Base-by-base conservation (phyloP, 495 filamentous ascomycete genomes). In the Thermochaetoides thermophila region DNA sequence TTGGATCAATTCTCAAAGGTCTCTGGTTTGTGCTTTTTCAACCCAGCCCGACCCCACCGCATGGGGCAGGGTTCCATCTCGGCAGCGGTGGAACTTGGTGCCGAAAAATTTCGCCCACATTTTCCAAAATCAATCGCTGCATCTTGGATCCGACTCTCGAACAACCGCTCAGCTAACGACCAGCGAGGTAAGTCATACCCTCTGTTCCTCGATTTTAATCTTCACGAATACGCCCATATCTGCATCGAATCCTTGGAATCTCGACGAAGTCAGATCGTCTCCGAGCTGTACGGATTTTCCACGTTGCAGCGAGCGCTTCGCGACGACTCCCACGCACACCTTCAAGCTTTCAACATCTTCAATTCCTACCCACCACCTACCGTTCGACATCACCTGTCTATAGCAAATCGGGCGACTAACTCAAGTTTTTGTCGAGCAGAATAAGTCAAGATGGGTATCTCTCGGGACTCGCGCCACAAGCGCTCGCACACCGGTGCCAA, bases 381-480 rank as follows among this genome's bases (percentile, higher is more conserved):
- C 21, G 11, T 11, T 6, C 21, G 11, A 24, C 21, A 24, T 11
- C 21, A 24, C 21, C 6, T 6, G 21, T 6, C 21, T n/a, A n/a
- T n/a, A 6, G 6, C 21, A 11, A 24, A 41, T 29, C 34, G 14
- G 2, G 14, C 18, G n/a, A 31, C 36, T 42, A 37, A 42, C 29
- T 37, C 35, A 31, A 32, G 16, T 24, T 18, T 34, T 29, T 32
- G 18, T 9, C 31, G 18, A 30, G 15, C 43, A 65, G 57, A 57
- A 39, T 50, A 49, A 52, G 63, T 50, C 63, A 63, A 61, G 48
- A 96, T 96, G 87, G 87, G 87, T 96, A 95, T 96, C 68, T 93
- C 86, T 67, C 81, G 87, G 64, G 87, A 95, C 68, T 92, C 84
- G 54, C 83, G 87, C 69, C 87, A 96, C 76, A 96, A 96, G 80